phyloP scores from a whole-genome alignment of 768 basidiomycete species.

The Infundibulicybe gibba region DNA sequence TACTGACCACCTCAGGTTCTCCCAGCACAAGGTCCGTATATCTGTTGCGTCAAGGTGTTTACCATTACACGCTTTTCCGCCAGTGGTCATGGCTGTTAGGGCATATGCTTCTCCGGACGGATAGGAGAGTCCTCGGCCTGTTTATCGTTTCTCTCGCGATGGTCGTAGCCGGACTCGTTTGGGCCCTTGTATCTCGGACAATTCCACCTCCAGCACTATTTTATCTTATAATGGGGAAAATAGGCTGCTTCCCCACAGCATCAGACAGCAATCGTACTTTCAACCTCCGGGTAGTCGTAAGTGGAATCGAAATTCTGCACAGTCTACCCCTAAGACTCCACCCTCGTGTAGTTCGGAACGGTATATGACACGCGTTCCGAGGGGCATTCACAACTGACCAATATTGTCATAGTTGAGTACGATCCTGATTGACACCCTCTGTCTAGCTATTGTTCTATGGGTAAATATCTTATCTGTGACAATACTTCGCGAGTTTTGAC shows the following conservation, averaged over 20 bases:
- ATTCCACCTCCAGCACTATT: constrained; percentile 14
- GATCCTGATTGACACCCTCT: not conserved
- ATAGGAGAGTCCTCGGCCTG: constrained; percentile 20
- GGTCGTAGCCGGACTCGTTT: constrained; percentile 28
- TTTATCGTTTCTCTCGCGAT: constrained; percentile 24
- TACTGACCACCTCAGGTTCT: constrained; percentile 26
- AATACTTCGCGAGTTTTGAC: too few species aligned
- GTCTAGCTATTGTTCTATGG: not conserved
- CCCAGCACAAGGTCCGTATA: constrained; percentile 29
- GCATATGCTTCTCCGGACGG: constrained; percentile 42
- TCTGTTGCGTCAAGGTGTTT: not conserved
- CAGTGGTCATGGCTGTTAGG: constrained; percentile 41
- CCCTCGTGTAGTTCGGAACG: not conserved
- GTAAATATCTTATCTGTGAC: too few species aligned
- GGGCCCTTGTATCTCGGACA: constrained; percentile 29
- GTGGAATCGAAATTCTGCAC: constrained; percentile 28
- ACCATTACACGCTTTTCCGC: not conserved
- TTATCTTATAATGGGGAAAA: constrained; percentile 18
- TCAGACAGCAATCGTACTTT: constrained; percentile 11
- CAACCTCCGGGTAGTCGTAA: constrained; percentile 4
- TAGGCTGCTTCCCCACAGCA: constrained; percentile 38
- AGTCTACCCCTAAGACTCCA: constrained; percentile 5
- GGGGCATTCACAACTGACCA: too few species aligned
- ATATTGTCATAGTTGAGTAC: not conserved
- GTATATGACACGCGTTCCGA: constrained; percentile 5